Evolutionary conservation across 2,329 filamentous ascomycete genomes (phyloP).

Genomic region (Niveomyces coronatus): DNA sequence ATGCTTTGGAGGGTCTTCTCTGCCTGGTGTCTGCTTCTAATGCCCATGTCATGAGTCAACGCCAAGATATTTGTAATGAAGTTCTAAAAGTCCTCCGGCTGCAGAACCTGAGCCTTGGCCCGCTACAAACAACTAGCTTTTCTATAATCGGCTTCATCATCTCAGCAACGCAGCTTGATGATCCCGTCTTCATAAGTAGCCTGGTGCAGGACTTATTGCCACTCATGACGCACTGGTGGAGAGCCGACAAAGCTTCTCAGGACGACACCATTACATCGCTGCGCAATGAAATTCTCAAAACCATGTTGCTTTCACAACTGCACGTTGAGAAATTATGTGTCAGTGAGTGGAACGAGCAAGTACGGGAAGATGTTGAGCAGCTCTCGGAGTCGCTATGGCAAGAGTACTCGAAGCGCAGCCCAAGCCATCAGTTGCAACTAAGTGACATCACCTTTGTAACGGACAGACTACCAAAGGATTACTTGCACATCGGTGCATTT

Average conservation of each 20-base stretch:
- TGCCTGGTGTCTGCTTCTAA: slow-evolving; percentile 3
- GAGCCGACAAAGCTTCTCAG: slow-evolving; percentile 52
- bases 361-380: slow-evolving; percentile 45
- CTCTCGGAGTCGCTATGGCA: slow-evolving; percentile 60
- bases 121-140: slow-evolving; percentile 63
- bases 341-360: slow-evolving; percentile 28
- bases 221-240: slow-evolving; percentile 67
- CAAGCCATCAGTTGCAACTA: slow-evolving; percentile 65
- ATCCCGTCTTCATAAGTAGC: slow-evolving; percentile 49
- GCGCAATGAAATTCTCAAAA: slow-evolving; percentile 68
- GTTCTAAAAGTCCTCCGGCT: slow-evolving; percentile 52
- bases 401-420: slow-evolving; percentile 66
- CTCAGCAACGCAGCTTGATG: slow-evolving; percentile 55
- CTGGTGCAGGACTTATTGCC: slow-evolving; percentile 55
- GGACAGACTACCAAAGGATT: slow-evolving; percentile 31
- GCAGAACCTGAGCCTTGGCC: slow-evolving; percentile 46
- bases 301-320: slow-evolving; percentile 55
- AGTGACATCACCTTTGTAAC: slow-evolving; percentile 58
- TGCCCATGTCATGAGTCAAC: slow-evolving; percentile 26
- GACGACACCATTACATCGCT: slow-evolving; percentile 51
- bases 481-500: slow-evolving; percentile 40
- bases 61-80: slow-evolving; percentile 43
- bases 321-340: slow-evolving; percentile 49
- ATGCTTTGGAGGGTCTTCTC: slow-evolving; percentile 51
- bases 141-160: slow-evolving; percentile 65